Percentiles rank a stretch among this genome's conserved stretches.
Conservation (phyloP, 306 rosid genomes). For the Coriaria nepalensis region DNA sequence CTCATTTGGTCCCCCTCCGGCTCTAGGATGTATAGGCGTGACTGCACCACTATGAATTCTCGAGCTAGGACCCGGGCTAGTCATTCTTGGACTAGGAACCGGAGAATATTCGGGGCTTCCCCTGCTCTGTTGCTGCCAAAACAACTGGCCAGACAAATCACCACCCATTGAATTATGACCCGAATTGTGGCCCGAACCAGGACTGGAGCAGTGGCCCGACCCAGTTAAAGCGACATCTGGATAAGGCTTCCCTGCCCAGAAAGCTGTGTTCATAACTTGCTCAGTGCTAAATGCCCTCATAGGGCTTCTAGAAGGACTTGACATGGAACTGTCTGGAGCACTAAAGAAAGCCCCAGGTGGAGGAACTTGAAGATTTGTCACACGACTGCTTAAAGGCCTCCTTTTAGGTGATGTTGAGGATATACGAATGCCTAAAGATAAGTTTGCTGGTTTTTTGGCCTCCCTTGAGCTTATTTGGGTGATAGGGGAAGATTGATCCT, state of each 20-base stretch:
- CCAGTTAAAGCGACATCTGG: slow-evolving; percentile 45
- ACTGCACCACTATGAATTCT: slow-evolving; percentile 99
- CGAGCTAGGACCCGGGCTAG: slow-evolving; percentile 84
- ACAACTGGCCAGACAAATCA: slow-evolving; percentile 65
- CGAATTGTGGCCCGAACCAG: slow-evolving; percentile 95
- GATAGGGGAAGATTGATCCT: slow-evolving; percentile 44
- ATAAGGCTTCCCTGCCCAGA: slow-evolving; percentile 39
- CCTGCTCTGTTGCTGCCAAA: slow-evolving; percentile 54
- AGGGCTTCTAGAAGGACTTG: slow-evolving; percentile 72
- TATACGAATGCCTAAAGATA: slow-evolving; percentile 33
- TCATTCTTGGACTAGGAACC: slow-evolving; percentile 48
- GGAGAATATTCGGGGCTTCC: slow-evolving; percentile 69
- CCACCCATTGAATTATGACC: slow-evolving; percentile 99
- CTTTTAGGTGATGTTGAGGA: slow-evolving; percentile 58
- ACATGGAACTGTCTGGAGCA: slow-evolving; percentile 79
- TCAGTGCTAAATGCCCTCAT: slow-evolving; percentile 42
- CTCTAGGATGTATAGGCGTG: slow-evolving; percentile 94
- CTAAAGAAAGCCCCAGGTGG: slow-evolving; percentile 67
- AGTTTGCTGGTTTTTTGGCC: slow-evolving; percentile 37
- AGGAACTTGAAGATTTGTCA: slow-evolving; percentile 82
- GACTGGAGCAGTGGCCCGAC: slow-evolving; percentile 95
- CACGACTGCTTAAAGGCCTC: slow-evolving; percentile 70
- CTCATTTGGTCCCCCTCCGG: slow-evolving; percentile 53
- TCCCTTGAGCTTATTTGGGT: slow-evolving; percentile 45
- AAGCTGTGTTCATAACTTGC: slow-evolving; percentile 38